Conservation (phyloP, 2,329 filamentous ascomycete species). For the Colletotrichum tofieldiae region DNA sequence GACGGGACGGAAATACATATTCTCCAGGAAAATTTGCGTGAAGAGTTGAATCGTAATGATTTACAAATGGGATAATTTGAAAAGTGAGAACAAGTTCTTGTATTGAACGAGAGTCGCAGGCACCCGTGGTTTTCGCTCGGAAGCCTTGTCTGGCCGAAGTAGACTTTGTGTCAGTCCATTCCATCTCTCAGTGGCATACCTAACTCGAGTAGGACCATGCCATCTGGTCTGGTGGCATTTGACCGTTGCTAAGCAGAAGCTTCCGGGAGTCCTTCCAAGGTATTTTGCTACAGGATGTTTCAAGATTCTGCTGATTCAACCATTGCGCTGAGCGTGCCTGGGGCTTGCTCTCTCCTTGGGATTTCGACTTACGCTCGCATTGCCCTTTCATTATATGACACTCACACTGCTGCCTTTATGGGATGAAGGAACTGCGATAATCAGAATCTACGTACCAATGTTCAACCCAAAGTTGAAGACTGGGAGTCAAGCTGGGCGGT, state of each 20-base stretch:
- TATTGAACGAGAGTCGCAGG: background rate
- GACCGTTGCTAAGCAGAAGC: background rate
- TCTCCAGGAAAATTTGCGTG: too few relatives aligned
- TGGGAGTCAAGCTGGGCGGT: background rate
- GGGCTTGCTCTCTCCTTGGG: too few relatives aligned
- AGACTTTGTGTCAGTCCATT: background rate
- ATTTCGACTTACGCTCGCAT: background rate
- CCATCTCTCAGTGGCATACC: background rate
- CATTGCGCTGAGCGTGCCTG: background rate
- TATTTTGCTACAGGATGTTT: background rate
- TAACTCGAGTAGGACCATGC: background rate
- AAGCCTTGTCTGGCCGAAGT: background rate
- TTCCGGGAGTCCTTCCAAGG: background rate
- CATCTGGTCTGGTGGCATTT: background rate
- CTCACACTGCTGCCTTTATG: rapidly evolving
- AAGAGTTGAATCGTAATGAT: too few relatives aligned
- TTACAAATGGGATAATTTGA: too few relatives aligned
- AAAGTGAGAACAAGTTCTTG: too few relatives aligned
- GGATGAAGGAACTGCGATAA: background rate
- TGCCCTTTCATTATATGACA: background rate
- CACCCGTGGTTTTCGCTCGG: background rate
- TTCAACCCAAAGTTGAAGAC: background rate
- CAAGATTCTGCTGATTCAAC: background rate
- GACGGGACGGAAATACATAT: too few relatives aligned
- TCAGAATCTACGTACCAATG: too few relatives aligned